A percentile compares a stretch with the other conserved stretches of the same genome.
These are phyloP conservation scores for Hypericum perforatum DNA, from an alignment of 345 rosid genomes.

Conservation along the genomic window DNA sequence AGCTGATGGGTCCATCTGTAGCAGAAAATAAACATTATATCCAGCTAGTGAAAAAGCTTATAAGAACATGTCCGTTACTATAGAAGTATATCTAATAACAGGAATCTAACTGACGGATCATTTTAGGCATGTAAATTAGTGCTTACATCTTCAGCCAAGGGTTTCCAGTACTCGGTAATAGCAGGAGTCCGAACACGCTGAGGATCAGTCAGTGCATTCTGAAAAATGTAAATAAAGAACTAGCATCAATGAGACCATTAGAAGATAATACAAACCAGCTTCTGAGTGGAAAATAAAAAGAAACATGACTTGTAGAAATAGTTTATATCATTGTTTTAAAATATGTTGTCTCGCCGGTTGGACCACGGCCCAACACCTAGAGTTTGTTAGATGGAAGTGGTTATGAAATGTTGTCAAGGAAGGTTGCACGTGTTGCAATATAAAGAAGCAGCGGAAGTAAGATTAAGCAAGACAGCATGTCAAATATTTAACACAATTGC, in stretches of 20 bases:
- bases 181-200: slow-evolving; percentile 83
- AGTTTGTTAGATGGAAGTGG: no score
- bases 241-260: slow-evolving; percentile 4
- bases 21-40: slow-evolving; percentile 6
- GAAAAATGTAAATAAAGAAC: slow-evolving; percentile 21
- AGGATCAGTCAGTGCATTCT: slow-evolving; percentile 87
- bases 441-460: no score
- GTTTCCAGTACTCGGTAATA: slow-evolving; percentile 89
- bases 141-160: slow-evolving; percentile 93
- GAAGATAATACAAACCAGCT: neutral
- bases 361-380: no score
- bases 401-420: no score
- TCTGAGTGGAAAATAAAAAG: neutral
- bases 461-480: neutral
- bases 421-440: no score
- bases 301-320: neutral
- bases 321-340: no score
- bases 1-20: slow-evolving; percentile 86
- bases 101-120: neutral
- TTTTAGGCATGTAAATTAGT: slow-evolving; percentile 3
- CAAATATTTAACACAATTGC: neutral
- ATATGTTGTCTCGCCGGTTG: no score
- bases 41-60: slow-evolving; percentile 2
- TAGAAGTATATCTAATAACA: neutral
- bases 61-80: neutral